Evolutionary conservation across 1,284 basidiomycete genomes (phyloP).

Genomic region (Leccinum angustisporum): DNA sequence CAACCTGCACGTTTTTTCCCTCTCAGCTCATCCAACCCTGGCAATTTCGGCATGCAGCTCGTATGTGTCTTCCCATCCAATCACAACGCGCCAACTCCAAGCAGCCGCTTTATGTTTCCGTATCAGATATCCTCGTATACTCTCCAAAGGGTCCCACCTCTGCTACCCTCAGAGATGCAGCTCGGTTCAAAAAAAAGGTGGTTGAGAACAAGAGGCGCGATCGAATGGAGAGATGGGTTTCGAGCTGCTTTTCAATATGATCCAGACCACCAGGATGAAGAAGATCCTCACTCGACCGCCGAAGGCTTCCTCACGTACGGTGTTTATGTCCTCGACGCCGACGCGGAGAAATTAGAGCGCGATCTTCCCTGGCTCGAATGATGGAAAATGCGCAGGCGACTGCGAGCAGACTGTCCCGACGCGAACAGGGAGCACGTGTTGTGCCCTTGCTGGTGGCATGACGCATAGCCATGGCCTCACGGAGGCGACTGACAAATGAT

Average conservation of each 20-base stretch:
- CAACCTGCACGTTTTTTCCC: conserved; percentile 50
- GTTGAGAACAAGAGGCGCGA: conserved; percentile 41
- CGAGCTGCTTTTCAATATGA: conserved; percentile 19
- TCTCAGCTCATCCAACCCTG: conserved; percentile 42
- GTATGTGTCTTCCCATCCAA: conserved; percentile 46
- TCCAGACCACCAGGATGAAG: conserved; percentile 5
- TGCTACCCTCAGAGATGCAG: conserved; percentile 40
- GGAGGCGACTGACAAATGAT: conserved; percentile 22
- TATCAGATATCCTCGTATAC: conserved; percentile 68
- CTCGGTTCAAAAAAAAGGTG: conserved; percentile 40
- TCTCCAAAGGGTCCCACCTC: conserved; percentile 46
- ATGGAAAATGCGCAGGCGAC: conserved; percentile 24
- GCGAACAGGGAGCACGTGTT: not conserved
- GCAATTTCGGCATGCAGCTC: conserved; percentile 83
- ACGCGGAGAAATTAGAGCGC: conserved; percentile 28
- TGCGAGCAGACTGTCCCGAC: conserved; percentile 14
- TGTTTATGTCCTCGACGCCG: conserved; percentile 59
- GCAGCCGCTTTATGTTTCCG: conserved; percentile 57
- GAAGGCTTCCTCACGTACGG: conserved; percentile 53
- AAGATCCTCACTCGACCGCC: conserved; percentile 23
- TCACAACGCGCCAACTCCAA: conserved; percentile 8
- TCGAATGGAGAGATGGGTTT: conserved; percentile 28
- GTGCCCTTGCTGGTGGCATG: conserved; percentile 1
- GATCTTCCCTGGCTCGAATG: conserved; percentile 34
- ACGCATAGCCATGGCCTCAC: conserved; percentile 24